phyloP scores from a whole-genome alignment of 2,329 filamentous ascomycete genomes.

The Xylaria sp. region DNA sequence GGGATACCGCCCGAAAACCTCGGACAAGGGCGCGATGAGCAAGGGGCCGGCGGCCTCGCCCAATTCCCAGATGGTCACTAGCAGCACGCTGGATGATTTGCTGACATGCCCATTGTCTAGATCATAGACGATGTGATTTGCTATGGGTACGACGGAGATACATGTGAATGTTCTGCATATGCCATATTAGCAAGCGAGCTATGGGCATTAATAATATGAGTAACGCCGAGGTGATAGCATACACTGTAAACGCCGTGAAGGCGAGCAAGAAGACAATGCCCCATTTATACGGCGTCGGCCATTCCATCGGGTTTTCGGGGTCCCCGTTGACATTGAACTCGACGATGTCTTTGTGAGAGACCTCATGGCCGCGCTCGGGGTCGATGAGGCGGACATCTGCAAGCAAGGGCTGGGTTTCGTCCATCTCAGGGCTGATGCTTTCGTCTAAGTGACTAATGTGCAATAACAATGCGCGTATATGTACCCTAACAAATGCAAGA shows the following conservation, averaged over 20 bases:
- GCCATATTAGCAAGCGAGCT: neutral
- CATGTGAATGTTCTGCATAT: slow-evolving; percentile 65
- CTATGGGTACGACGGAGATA: slow-evolving; percentile 65
- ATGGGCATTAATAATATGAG: too few relatives aligned
- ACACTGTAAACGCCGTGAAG: slow-evolving; percentile 68
- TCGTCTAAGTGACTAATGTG: slow-evolving; percentile 6
- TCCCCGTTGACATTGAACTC: slow-evolving; percentile 61
- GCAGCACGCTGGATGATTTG: slow-evolving; percentile 65
- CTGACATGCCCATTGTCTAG: slow-evolving; percentile 53
- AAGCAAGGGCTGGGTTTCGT: slow-evolving; percentile 51
- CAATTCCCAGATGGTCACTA: slow-evolving; percentile 77
- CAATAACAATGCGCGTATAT: neutral
- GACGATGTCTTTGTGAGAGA: slow-evolving; percentile 50
- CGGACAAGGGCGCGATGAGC: slow-evolving; percentile 71
- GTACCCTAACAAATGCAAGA: slow-evolving; percentile 14
- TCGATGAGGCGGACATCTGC: slow-evolving; percentile 43
- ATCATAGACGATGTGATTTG: slow-evolving; percentile 62
- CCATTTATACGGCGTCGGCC: slow-evolving; percentile 64
- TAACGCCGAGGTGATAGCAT: too few relatives aligned
- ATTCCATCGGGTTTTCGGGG: slow-evolving; percentile 64
- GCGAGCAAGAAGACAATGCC: slow-evolving; percentile 63
- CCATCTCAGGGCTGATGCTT: slow-evolving; percentile 44
- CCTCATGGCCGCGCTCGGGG: slow-evolving; percentile 39
- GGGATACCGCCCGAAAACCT: slow-evolving; percentile 66
- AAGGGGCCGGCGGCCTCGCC: slow-evolving; percentile 71